phyloP scores from a whole-genome alignment of 495 filamentous ascomycete genomes.

The Aspergillus campestris region DNA sequence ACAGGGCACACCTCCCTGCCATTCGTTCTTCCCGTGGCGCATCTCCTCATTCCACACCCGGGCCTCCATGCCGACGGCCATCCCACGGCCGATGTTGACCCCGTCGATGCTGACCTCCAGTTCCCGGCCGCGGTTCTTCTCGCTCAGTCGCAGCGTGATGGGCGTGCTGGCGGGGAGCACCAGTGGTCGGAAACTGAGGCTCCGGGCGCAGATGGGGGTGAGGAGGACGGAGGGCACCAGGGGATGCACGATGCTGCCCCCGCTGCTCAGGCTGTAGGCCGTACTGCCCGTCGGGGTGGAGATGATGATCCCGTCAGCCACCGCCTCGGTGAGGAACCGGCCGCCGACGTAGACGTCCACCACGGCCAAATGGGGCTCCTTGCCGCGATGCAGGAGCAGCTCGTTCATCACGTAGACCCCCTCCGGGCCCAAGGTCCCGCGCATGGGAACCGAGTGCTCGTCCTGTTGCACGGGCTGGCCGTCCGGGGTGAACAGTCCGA shows the following conservation, averaged over 20 bases:
- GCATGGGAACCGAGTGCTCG: conserved; percentile 3
- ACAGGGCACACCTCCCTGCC: conserved; percentile 50
- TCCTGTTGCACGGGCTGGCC: conserved; percentile 40
- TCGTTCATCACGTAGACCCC: conserved; percentile 90
- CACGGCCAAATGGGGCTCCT: conserved; percentile 80
- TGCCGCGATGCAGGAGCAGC: conserved; percentile 83
- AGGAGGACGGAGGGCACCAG: conserved; percentile 78
- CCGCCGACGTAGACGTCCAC: conserved; percentile 80
- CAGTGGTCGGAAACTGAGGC: conserved; percentile 82
- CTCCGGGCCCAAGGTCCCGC: conserved; percentile 8
- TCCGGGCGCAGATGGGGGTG: conserved; percentile 90
- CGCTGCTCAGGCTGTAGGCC: conserved; percentile 84
- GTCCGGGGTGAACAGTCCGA: conserved; percentile 62
- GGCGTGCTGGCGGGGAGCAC: conserved; percentile 80
- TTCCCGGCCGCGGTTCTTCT: conserved; percentile 73
- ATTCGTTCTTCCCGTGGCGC: conserved; percentile 55
- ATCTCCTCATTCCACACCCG: conserved; percentile 76
- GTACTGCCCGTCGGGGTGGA: conserved; percentile 91
- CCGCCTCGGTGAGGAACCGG: conserved; percentile 81
- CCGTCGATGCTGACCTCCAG: conserved; percentile 88
- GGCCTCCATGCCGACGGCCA: conserved; percentile 78
- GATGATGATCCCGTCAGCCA: conserved; percentile 91
- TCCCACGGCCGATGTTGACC: conserved; percentile 57
- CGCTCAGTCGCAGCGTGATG: conserved; percentile 73
- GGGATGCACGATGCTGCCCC: conserved; percentile 93